Base-by-base conservation (phyloP, 2,329 filamentous ascomycete genomes). In the Alternaria triticina region DNA sequence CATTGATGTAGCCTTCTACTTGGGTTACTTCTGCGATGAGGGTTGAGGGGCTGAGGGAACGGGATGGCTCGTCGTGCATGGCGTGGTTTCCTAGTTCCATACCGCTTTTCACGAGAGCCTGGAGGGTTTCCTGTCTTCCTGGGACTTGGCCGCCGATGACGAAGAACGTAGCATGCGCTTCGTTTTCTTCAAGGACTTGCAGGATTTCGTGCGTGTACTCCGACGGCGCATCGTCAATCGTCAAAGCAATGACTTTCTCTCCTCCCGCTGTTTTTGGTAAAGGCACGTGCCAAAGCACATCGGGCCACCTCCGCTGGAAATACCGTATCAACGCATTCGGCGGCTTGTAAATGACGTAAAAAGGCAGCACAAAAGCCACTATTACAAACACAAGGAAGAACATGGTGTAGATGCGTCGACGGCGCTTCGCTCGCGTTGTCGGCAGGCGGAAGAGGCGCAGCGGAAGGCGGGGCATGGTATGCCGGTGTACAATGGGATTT, bases 211-310 rank as follows among this genome's bases (percentile, higher is more conserved):
- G 74, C 2, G 94, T 96, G 77, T 92, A 85, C 46, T 86, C 80
- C 2, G 91, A 94, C 0, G 94, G 94, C 27, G 89, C 91, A 80
- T 97, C 94, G 82, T 97, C 94, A 73, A 97, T 90, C 1, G 93
- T 97, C 43, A 97, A 84, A 0, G 92, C 94, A 17, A 97, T 85
- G 25, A 95, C 81, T 74, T 90, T 92, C 51, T 87, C 82, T 6
- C 9, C n/a, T 52, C 49, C 50, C 43, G 45, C n/a, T 50, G 47
- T 40, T 54, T 44, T 36, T 9, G 81, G 71, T 1, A 86, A 85
- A 0, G 83, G 78, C 27, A 91, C 85, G 69, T 92, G 89, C 85
- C 91, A 97, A 13, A 97, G 84, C 4, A 96, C 91, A 71, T 94
- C 89, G 1, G 92, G 92, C 86, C 91, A 94, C 65, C 86, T 88